Percentiles rank a stretch among this genome's conserved stretches.
These are phyloP conservation scores for Tetrahymena elliotti DNA, from an alignment of 73 alveolate genomes.

Conservation along the genomic window DNA sequence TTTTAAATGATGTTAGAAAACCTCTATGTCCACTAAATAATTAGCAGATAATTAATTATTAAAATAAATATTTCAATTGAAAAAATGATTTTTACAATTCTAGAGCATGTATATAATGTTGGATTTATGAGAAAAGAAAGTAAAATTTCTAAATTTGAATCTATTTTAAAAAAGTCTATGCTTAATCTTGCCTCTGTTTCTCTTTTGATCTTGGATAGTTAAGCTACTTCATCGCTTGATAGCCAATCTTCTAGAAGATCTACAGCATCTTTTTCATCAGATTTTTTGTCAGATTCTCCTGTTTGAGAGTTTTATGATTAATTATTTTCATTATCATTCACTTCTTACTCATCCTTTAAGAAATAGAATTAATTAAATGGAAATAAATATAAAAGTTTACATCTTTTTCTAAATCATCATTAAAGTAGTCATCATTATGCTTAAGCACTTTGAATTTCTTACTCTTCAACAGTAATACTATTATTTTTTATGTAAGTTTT, in stretches of 20 bases:
- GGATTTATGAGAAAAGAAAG: not conserved
- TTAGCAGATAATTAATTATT: not conserved
- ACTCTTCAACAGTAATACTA: not conserved
- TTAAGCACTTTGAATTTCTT: not conserved
- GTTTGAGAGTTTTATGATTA: not conserved
- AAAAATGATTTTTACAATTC: not conserved
- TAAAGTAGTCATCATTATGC: not conserved
- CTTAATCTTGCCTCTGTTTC: not conserved
- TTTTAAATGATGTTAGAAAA: not conserved
- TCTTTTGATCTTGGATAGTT: not conserved
- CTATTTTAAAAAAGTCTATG: not conserved
- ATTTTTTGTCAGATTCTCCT: not conserved
- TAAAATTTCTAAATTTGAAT: not conserved
- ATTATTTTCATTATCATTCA: not conserved
- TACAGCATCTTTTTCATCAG: not conserved
- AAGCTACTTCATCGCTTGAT: not conserved
- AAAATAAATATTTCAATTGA: too few species aligned
- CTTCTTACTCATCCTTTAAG: not conserved
- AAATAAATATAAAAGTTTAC: too few species aligned
- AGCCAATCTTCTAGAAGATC: not conserved
- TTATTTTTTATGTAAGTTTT: not conserved
- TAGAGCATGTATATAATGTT: not conserved
- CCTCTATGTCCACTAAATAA: not conserved
- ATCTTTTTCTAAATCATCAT: not conserved
- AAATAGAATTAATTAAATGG: not conserved